Evolutionary conservation across 345 rosid genomes (phyloP).

Genomic region (Pistacia atlantica): DNA sequence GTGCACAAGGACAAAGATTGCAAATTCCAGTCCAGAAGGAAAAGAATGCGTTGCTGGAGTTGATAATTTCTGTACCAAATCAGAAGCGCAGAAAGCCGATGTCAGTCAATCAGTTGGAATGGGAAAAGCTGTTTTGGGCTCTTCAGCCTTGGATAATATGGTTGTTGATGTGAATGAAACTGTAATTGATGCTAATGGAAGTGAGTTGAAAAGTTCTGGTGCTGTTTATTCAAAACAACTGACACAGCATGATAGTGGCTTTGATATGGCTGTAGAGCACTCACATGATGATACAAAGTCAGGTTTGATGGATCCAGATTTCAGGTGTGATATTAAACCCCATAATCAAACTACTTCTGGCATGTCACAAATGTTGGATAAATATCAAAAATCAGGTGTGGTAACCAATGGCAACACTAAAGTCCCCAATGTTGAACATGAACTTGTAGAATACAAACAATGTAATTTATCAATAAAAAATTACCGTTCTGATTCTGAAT

Average conservation of each 20-base stretch:
- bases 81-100: slow-evolving; percentile 20
- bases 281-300: slow-evolving; percentile 19
- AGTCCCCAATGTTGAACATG: slow-evolving; percentile 21
- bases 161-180: slow-evolving; percentile 28
- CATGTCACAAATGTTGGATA: slow-evolving; percentile 22
- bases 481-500: slow-evolving; percentile 7
- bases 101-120: slow-evolving; percentile 26
- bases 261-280: slow-evolving; percentile 23
- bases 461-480: slow-evolving; percentile 4
- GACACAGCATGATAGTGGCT: slow-evolving; percentile 31
- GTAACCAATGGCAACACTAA: slow-evolving; percentile 25
- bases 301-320: slow-evolving; percentile 13
- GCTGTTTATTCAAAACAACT: slow-evolving; percentile 18
- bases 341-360: slow-evolving; percentile 31
- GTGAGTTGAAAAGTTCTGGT: slow-evolving; percentile 14
- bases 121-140: slow-evolving; percentile 10
- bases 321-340: slow-evolving; percentile 29
- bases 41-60: not conserved
- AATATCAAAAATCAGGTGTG: slow-evolving; percentile 22
- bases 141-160: slow-evolving; percentile 23
- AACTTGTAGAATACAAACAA: slow-evolving; percentile 20
- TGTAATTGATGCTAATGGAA: slow-evolving; percentile 12
- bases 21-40: slow-evolving; percentile 22
- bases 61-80: no score
- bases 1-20: slow-evolving; percentile 5